Conservation (phyloP, 352 stramenopile genomes). For the Blastocystis sp. region DNA sequence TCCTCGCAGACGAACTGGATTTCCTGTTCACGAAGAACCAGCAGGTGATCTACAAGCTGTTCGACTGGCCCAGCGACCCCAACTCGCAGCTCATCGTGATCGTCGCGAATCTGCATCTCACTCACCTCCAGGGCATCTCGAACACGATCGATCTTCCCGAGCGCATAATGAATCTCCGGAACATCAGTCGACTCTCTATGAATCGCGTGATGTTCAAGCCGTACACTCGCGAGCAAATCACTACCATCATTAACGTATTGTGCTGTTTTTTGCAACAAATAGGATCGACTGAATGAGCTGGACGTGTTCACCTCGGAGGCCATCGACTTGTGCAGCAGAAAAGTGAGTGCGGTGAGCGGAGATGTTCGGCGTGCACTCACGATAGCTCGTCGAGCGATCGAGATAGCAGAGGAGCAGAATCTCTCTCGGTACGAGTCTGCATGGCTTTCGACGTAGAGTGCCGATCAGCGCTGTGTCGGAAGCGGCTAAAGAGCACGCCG, state of each 20-base stretch:
- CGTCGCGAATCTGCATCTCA: not conserved
- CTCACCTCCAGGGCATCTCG: constrained; percentile 66
- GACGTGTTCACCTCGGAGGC: constrained; percentile 30
- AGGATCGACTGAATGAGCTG: constrained; percentile 11
- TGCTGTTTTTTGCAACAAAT: not conserved
- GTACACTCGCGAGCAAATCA: constrained; percentile 35
- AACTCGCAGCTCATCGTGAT: constrained; percentile 69
- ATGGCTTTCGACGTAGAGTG: not conserved
- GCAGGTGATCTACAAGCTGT: constrained; percentile 75
- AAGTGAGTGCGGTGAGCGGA: constrained; percentile 50
- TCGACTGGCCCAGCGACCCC: constrained; percentile 71
- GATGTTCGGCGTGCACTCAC: constrained; percentile 40
- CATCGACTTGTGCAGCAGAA: constrained; percentile 49
- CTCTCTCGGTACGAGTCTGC: not conserved
- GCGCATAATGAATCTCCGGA: constrained; percentile 63
- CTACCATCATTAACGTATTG: constrained; percentile 22
- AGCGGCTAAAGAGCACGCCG: constrained; percentile 40
- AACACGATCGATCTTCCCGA: constrained; percentile 77
- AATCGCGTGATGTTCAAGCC: constrained; percentile 49
- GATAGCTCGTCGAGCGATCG: not conserved
- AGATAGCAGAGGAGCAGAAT: not conserved
- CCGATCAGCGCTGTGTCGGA: constrained; percentile 3
- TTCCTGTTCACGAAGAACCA: constrained; percentile 73
- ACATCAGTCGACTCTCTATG: constrained; percentile 43
- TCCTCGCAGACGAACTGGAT: constrained; percentile 76